A percentile compares a stretch with the other conserved stretches of the same genome.
phyloP scores from a whole-genome alignment of 768 basidiomycete genomes.

The Postia placenta region DNA sequence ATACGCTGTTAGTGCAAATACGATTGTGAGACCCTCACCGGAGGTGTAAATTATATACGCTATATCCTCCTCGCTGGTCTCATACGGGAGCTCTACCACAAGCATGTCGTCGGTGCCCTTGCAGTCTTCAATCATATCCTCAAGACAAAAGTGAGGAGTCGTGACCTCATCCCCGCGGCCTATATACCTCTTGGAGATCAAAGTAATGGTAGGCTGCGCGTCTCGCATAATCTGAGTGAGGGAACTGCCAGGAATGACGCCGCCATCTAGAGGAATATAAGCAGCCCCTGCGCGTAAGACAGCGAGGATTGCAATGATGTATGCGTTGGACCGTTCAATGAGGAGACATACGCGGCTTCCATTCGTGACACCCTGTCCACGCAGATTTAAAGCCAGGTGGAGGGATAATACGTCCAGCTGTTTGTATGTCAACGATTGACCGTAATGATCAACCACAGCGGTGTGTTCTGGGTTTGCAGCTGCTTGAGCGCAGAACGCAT shows the following conservation, averaged over 20 bases:
- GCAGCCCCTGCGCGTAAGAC: constrained; percentile 52
- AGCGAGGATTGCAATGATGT: constrained; percentile 50
- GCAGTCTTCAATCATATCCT: constrained; percentile 11
- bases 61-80: too few relatives aligned
- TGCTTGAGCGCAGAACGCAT: constrained; percentile 48
- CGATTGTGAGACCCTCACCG: constrained; percentile 27
- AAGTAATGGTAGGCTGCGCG: constrained; percentile 35
- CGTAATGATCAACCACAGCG: constrained; percentile 45
- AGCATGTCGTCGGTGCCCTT: constrained; percentile 16
- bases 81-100: constrained; percentile 19
- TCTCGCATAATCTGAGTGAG: constrained; percentile 44
- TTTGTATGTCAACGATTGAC: constrained; percentile 41
- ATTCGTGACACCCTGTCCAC: constrained; percentile 34
- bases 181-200: constrained; percentile 30
- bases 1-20: background rate
- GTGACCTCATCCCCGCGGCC: constrained; percentile 11
- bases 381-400: constrained; percentile 39
- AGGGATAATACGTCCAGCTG: constrained; percentile 44
- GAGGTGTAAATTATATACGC: constrained; percentile 59
- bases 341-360: constrained; percentile 51
- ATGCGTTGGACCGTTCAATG: constrained; percentile 45
- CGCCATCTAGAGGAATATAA: constrained; percentile 55
- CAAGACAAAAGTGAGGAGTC: constrained; percentile 10
- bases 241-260: constrained; percentile 47
- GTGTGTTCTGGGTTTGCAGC: constrained; percentile 32